Percentiles rank a stretch among this genome's conserved stretches.
Evolutionary conservation across 345 rosid genomes (phyloP).

Genomic region (Microthlaspi erraticum): DNA sequence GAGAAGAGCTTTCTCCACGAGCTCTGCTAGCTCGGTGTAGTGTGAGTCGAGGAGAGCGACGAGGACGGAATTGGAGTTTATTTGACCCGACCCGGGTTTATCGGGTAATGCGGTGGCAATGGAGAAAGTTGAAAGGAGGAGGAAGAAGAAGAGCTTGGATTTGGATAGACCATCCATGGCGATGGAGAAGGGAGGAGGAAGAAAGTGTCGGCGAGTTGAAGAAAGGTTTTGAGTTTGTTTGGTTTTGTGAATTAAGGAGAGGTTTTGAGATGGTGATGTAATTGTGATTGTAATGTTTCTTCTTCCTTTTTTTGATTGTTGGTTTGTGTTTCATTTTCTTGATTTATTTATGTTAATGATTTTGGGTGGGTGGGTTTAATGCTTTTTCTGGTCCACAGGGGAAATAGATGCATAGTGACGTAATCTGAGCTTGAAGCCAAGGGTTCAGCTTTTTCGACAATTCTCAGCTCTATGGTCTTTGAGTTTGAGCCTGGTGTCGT

Average conservation of each 20-base stretch:
- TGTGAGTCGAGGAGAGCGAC: conserved; percentile 97
- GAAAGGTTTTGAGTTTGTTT: conserved; percentile 9
- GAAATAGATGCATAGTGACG: conserved; percentile 30
- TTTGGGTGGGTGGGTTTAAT: conserved; percentile 37
- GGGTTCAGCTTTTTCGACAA: conserved; percentile 38
- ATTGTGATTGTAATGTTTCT: conserved; percentile 41
- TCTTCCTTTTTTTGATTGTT: background rate
- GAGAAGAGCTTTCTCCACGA: conserved; percentile 90
- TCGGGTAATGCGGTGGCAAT: conserved; percentile 55
- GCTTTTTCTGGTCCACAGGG: conserved; percentile 25
- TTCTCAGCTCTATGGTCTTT: conserved; percentile 25
- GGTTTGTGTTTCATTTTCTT: conserved; percentile 6
- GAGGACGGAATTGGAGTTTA: conserved; percentile 92
- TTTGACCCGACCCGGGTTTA: conserved; percentile 52
- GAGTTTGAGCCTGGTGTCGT: conserved; percentile 21
- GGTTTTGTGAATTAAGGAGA: conserved; percentile 20
- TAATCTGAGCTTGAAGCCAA: conserved; percentile 32
- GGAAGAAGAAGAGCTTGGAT: conserved; percentile 34
- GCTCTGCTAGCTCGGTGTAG: conserved; percentile 93
- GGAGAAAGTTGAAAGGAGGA: conserved; percentile 40
- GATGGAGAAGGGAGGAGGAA: conserved; percentile 23
- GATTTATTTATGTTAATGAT: background rate
- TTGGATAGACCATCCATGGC: conserved; percentile 65
- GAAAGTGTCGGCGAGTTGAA: conserved; percentile 43
- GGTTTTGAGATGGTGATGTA: conserved; percentile 25